A percentile compares a stretch with the other conserved stretches of the same genome.
phyloP scores from a whole-genome alignment of 352 stramenopile genomes.

The Globisporangium barbulae region DNA sequence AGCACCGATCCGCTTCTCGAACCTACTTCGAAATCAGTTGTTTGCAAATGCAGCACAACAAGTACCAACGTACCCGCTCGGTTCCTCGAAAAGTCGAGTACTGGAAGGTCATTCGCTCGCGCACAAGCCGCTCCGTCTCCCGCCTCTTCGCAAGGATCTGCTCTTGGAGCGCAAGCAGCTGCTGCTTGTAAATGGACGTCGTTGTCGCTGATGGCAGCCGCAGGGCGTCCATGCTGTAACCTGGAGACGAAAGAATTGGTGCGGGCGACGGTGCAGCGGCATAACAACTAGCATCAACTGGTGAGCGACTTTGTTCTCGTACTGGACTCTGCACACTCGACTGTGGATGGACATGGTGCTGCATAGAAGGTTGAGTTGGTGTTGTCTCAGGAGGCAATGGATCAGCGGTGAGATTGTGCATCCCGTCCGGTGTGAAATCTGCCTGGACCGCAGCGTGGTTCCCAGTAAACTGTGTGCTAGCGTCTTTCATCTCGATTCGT shows the following conservation, averaged over 20 bases:
- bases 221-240: slow-evolving; percentile 37
- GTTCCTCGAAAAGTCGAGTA: slow-evolving; percentile 56
- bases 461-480: slow-evolving; percentile 66
- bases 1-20: background rate
- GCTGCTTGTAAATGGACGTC: slow-evolving; percentile 68
- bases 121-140: slow-evolving; percentile 60
- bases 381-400: background rate
- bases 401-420: slow-evolving; percentile 32
- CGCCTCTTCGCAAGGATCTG: slow-evolving; percentile 68
- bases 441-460: slow-evolving; percentile 72
- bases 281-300: background rate
- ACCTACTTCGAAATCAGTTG: no score
- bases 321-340: background rate
- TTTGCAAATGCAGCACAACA: background rate
- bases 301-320: background rate
- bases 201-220: slow-evolving; percentile 27
- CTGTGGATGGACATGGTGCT: background rate
- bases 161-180: slow-evolving; percentile 51
- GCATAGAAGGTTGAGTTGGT: background rate
- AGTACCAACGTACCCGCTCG: slow-evolving; percentile 34
- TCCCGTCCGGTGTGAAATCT: slow-evolving; percentile 54
- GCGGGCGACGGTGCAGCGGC: background rate
- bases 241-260: slow-evolving; percentile 2
- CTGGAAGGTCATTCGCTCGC: slow-evolving; percentile 50
- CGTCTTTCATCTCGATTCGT: slow-evolving; percentile 55